These are phyloP conservation scores for Lyophyllum semitale DNA, from an alignment of 768 basidiomycete species.

Conservation along the genomic window DNA sequence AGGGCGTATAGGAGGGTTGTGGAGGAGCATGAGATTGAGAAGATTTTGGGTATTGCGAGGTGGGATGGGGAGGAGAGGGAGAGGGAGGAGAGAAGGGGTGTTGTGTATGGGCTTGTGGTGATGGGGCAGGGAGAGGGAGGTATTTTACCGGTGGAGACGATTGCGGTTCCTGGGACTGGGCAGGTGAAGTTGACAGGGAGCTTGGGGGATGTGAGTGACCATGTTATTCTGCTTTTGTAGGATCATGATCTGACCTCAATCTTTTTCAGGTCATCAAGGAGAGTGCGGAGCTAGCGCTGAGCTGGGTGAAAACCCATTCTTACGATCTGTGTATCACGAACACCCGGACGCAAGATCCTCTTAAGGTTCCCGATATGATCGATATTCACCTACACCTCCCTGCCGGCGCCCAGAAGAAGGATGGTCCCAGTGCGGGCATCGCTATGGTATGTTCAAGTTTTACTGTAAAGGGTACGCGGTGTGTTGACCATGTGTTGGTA, in stretches of 20 bases:
- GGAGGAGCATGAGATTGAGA: constrained; percentile 73
- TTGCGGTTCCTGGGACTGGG: constrained; percentile 75
- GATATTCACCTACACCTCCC: constrained; percentile 91
- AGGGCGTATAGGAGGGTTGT: constrained; percentile 61
- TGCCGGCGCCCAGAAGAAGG: constrained; percentile 89
- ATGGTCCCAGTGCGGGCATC: constrained; percentile 89
- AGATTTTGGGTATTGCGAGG: constrained; percentile 77
- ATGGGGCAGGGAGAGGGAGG: constrained; percentile 87
- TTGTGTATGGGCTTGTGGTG: constrained; percentile 88
- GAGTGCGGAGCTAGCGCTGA: constrained; percentile 85
- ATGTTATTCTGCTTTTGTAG: background rate
- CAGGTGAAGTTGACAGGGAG: constrained; percentile 78
- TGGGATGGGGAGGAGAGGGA: constrained; percentile 83
- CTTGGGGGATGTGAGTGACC: constrained; percentile 65
- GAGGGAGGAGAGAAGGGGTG: constrained; percentile 69
- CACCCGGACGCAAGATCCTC: constrained; percentile 66
- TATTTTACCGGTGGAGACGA: constrained; percentile 83
- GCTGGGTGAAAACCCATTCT: constrained; percentile 89
- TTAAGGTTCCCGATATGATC: constrained; percentile 70
- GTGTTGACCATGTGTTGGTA: constrained; percentile 22
- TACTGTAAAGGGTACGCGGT: background rate
- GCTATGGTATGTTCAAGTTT: constrained; percentile 63
- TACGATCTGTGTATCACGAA: constrained; percentile 80
- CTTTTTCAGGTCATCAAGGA: constrained; percentile 77
- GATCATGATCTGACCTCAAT: background rate